These are phyloP conservation scores for Xylariomycetidae sp. DNA, from an alignment of 2,329 filamentous ascomycete genomes.

Conservation along the genomic window DNA sequence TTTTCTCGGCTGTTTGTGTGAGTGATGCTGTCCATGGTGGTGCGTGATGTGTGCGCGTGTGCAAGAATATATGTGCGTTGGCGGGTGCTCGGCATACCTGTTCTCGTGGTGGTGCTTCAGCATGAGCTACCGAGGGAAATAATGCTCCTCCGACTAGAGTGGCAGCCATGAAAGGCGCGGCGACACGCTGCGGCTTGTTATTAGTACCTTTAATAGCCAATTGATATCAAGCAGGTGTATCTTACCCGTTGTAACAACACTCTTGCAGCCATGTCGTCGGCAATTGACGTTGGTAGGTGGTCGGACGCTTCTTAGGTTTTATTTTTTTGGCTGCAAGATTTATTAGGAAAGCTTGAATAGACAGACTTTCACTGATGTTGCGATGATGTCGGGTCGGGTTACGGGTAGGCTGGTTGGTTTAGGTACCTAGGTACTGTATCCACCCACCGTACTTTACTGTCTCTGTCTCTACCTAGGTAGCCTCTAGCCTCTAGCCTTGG, in stretches of 20 bases:
- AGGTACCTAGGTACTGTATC: conserved; percentile 8
- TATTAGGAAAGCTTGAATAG: too few relatives aligned
- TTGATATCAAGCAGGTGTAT: background rate
- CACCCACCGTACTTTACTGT: background rate
- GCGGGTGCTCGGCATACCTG: conserved; percentile 15
- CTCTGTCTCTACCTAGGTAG: background rate
- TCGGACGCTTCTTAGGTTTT: too few relatives aligned
- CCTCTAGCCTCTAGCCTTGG: too few relatives aligned
- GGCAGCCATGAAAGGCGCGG: conserved; percentile 50
- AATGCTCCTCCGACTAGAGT: conserved; percentile 28
- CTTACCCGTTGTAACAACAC: conserved; percentile 54
- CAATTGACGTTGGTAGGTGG: conserved; percentile 36
- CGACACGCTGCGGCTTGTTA: conserved; percentile 36
- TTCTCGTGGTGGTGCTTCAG: conserved; percentile 39
- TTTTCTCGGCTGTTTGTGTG: conserved; percentile 46
- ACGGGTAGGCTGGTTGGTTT: too few relatives aligned
- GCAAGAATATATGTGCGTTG: too few relatives aligned
- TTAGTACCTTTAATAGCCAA: background rate
- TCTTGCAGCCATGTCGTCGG: conserved; percentile 55
- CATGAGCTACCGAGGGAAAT: conserved; percentile 33
- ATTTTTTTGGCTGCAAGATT: too few relatives aligned
- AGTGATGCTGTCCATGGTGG: too few relatives aligned
- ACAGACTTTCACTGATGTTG: too few relatives aligned
- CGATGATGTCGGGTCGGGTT: background rate
- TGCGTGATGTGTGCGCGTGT: too few relatives aligned